phyloP scores from a whole-genome alignment of 2,329 filamentous ascomycete genomes.

The Emmonsia crescens region DNA sequence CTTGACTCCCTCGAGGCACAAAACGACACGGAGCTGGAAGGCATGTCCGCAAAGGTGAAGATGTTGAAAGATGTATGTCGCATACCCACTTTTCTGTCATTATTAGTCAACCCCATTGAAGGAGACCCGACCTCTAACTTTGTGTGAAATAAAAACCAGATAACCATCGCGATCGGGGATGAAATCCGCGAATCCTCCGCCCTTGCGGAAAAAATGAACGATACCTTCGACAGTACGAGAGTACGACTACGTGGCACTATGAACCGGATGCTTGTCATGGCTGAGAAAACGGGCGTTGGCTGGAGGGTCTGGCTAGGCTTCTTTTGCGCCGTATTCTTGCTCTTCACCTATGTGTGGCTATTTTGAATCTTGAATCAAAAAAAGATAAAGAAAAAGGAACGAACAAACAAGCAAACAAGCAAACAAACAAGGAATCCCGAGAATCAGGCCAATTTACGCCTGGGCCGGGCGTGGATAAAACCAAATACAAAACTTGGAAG shows the following conservation, averaged over 20 bases:
- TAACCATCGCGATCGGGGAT: constrained; percentile 86
- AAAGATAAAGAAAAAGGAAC: neutral
- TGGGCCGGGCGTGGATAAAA: neutral
- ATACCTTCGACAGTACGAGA: constrained; percentile 77
- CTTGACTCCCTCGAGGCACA: constrained; percentile 91
- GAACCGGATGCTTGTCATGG: constrained; percentile 96
- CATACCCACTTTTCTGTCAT: neutral
- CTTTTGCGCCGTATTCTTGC: constrained; percentile 66
- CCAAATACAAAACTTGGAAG: neutral
- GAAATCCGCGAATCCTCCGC: constrained; percentile 86
- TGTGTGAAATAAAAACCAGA: too few species aligned
- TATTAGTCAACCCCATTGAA: too few species aligned
- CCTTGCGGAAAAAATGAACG: constrained; percentile 90
- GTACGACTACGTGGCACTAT: constrained; percentile 78
- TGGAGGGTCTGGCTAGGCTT: constrained; percentile 93
- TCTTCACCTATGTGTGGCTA: constrained; percentile 91
- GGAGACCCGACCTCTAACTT: too few species aligned
- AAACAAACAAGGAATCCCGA: neutral
- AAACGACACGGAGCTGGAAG: constrained; percentile 80
- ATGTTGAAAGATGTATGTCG: constrained; percentile 73
- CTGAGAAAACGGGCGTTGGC: constrained; percentile 81
- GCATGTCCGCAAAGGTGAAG: constrained; percentile 82
- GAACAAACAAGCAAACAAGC: neutral
- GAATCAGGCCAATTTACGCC: neutral
- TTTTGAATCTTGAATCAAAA: constrained; percentile 43